A percentile compares a stretch with the other conserved stretches of the same genome.
Conservation (phyloP, 2,329 filamentous ascomycete species). For the Aspergillus carbonarius region DNA sequence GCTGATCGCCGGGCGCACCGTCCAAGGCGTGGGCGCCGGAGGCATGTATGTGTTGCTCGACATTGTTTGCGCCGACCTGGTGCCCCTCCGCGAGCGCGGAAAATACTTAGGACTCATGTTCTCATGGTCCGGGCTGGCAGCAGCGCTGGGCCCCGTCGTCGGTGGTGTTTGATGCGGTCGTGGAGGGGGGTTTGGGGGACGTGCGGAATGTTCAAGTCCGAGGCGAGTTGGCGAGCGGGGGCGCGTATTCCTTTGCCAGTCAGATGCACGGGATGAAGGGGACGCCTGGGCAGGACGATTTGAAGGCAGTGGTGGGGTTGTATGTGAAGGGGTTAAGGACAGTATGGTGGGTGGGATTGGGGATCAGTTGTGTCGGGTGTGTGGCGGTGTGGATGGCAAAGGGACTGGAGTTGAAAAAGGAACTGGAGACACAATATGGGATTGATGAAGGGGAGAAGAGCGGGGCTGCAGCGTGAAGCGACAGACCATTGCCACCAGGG, state of each 20-base stretch:
- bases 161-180: background rate
- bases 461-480: no score
- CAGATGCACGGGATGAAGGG: conserved; percentile 1
- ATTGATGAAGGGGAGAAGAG: background rate
- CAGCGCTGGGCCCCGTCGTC: no score
- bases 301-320: conserved; percentile 32
- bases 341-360: conserved; percentile 41
- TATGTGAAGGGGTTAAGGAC: conserved; percentile 36
- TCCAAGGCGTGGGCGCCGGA: conserved; percentile 55
- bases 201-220: no score
- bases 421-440: background rate
- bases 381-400: no score
- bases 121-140: conserved; percentile 7
- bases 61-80: conserved; percentile 48
- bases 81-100: conserved; percentile 39
- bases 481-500: no score
- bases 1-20: conserved; percentile 55
- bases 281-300: no score
- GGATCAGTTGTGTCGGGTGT: no score
- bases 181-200: background rate
- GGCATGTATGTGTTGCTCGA: conserved; percentile 45
- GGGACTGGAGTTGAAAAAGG: background rate
- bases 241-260: conserved; percentile 24
- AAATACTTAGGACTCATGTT: conserved; percentile 27
- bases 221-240: conserved; percentile 14